Percentiles rank a stretch among this genome's conserved stretches.
phyloP scores from a whole-genome alignment of 179 eudicot species.

The Sideroxylon spinosum region DNA sequence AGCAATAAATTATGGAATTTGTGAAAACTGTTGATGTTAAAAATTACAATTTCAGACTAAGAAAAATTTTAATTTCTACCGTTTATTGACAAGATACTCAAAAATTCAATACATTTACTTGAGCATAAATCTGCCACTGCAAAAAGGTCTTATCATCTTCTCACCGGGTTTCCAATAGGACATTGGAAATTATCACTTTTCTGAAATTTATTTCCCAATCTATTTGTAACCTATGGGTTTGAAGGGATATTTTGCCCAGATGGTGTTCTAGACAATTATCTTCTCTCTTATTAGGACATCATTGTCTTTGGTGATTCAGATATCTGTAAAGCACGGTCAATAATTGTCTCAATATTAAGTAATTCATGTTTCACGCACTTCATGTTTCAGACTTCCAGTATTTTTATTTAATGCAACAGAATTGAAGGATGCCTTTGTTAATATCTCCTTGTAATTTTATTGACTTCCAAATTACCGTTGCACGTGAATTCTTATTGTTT shows the following conservation, averaged over 20 bases:
- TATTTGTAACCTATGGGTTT: background rate
- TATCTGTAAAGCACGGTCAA: background rate
- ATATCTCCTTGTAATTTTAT: background rate
- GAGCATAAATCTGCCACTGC: background rate
- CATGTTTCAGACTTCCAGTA: background rate
- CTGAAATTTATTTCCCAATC: background rate
- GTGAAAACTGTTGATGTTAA: background rate
- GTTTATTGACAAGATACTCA: background rate
- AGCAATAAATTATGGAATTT: background rate
- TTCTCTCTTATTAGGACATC: background rate
- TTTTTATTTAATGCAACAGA: background rate
- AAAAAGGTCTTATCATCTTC: background rate
- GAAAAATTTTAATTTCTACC: background rate
- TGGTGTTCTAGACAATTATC: background rate
- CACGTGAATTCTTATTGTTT: conserved; percentile 12
- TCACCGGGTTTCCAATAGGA: background rate
- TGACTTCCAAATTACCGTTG: background rate
- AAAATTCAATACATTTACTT: background rate
- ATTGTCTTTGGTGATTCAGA: background rate
- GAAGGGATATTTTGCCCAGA: background rate
- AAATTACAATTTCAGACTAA: background rate
- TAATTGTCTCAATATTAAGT: background rate
- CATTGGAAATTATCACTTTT: background rate
- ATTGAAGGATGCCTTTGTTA: background rate
- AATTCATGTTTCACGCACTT: background rate